Evolutionary conservation across 1,284 basidiomycete genomes (phyloP), one percentile per base, ranked within the genome.

Genomic region (Leccinum insigne): DNA sequence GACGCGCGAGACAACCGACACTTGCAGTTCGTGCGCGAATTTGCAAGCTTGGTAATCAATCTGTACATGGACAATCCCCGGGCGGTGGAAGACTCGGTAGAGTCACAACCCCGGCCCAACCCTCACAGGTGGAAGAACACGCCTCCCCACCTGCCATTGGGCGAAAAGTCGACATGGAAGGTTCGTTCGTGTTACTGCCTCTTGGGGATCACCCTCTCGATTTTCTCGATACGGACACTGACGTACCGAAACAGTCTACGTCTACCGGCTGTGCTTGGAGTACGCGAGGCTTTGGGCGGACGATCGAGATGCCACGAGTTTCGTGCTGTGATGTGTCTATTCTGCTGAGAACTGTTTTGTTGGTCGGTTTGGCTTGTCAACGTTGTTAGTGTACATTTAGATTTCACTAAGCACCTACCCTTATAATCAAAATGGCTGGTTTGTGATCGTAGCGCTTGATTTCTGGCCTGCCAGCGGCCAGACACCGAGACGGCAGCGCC

Each of bases 201-300:
- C 44, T 40, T 26, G 26, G 21, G 65, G 26, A 44, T 62, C 62
- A 58, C 69, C 57, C 29, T 6, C 65, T 54, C 64, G 64, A 14
- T 11, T 18, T 11, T 18, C 47, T 49, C 44, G n/a, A 47, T 47
- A 18, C 8, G 23, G n/a, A 16, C 10, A 9, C 66, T 68, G 57
- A 72, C 29, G 1, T 54, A 8, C 6, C 9, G 57, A 67, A 18
- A 66, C 72, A 92, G 90, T 85, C 29, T 93, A 96, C 77, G 88
- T 96, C n/a, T 96, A 94, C 77, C 83, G 94, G 65, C 80, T 98
- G 16, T 92, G 93, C 72, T 79, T 98, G 60, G 96, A 98, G 75
- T 98, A 94, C 83, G 95, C 90, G 10, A 80, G 94, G 49, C 80
- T 98, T 42, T 91, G 87, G 81, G 85, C 91, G 16, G 93, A 96